Percentiles rank a stretch among this genome's conserved stretches.
Conservation (phyloP, 2,329 filamentous ascomycete species). For the Cladosporium cucumerinum region DNA sequence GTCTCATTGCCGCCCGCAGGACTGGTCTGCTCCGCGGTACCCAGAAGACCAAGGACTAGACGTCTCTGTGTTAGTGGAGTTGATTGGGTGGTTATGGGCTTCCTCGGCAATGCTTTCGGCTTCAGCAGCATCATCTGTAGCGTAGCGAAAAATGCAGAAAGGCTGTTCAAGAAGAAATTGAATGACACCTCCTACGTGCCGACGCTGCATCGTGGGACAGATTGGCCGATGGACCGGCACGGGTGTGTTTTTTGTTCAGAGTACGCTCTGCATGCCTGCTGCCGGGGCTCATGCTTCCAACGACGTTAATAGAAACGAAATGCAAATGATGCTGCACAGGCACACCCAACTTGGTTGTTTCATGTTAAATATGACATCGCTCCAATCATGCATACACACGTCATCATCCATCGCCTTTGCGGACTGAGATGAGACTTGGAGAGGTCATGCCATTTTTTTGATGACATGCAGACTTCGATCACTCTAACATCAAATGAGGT, state of each 20-base stretch:
- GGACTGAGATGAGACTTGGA: neutral
- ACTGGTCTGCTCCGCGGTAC: constrained; percentile 99
- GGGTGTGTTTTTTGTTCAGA: neutral
- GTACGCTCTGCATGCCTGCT: constrained; percentile 4
- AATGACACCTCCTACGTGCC: neutral
- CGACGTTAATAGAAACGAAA: constrained; percentile 8
- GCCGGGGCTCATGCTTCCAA: constrained; percentile 1
- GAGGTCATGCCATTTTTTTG: neutral
- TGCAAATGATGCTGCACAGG: constrained; percentile 1
- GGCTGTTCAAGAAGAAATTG: constrained; percentile 15
- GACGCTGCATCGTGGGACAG: constrained; percentile 1
- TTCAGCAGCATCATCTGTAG: constrained; percentile 15
- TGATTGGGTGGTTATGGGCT: constrained; percentile 18
- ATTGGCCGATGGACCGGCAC: neutral
- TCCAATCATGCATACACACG: neutral
- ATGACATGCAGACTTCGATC: neutral
- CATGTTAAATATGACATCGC: too few species aligned
- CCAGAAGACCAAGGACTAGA: constrained; percentile 94
- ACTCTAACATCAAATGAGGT: neutral
- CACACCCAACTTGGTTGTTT: neutral
- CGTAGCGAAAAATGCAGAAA: constrained; percentile 17
- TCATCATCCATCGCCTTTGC: neutral
- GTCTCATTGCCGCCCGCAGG: constrained; percentile 99
- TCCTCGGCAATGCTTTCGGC: constrained; percentile 17
- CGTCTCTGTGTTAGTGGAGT: constrained; percentile 15